Evolutionary conservation across 331 rosid species (phyloP).

Genomic region (Phaseolus coccineus): DNA sequence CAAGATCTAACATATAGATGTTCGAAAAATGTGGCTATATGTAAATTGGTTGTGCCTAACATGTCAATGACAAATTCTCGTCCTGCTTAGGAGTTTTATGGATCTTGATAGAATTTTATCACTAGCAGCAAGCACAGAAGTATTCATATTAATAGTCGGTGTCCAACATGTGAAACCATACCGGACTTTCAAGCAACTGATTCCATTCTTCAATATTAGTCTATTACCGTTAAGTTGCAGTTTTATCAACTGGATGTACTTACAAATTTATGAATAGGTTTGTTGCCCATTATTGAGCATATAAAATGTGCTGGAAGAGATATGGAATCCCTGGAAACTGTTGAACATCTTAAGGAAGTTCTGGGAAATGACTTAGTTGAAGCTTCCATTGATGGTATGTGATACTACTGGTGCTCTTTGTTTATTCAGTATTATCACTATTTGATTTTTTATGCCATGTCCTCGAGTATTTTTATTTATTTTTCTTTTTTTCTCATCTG

Average conservation of each 20-base stretch:
- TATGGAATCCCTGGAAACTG: constrained; percentile 66
- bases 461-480: background rate
- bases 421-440: constrained; percentile 35
- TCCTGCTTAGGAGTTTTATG: constrained; percentile 4
- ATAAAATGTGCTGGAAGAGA: constrained; percentile 67
- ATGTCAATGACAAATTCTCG: background rate
- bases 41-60: background rate
- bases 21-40: background rate
- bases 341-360: constrained; percentile 54
- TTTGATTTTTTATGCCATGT: constrained; percentile 5
- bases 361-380: constrained; percentile 60
- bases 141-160: background rate
- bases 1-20: constrained; percentile 22
- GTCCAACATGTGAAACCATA: constrained; percentile 2
- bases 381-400: constrained; percentile 75
- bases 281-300: constrained; percentile 79
- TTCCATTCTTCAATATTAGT: constrained; percentile 5
- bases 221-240: constrained; percentile 12
- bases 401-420: constrained; percentile 28
- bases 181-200: background rate
- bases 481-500: background rate
- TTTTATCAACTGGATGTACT: constrained; percentile 29
- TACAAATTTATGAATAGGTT: constrained; percentile 58
- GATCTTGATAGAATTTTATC: background rate
- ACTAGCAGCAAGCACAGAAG: constrained; percentile 3